Evolutionary conservation across 306 rosid genomes (phyloP).

Genomic region (Trichosanthes cucumerina): DNA sequence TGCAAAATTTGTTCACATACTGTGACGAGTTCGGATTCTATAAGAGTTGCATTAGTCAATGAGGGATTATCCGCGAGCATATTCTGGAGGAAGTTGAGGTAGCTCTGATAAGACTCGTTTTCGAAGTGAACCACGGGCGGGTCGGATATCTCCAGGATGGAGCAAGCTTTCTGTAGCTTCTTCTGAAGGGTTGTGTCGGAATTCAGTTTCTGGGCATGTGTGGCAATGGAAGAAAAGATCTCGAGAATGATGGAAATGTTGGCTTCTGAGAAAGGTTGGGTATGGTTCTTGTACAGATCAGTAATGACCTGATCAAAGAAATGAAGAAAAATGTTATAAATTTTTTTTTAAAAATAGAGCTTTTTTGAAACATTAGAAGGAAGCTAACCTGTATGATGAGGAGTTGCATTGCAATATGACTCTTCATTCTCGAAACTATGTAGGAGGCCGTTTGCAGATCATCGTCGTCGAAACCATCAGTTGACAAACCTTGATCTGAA

Average conservation of each 20-base stretch:
- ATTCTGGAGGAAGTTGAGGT: conserved; percentile 58
- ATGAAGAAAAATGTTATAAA: not conserved
- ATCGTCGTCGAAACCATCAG: conserved; percentile 74
- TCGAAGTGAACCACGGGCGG: conserved; percentile 99
- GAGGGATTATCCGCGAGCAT: conserved; percentile 22
- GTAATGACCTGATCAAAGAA: conserved; percentile 44
- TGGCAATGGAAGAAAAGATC: conserved; percentile 49
- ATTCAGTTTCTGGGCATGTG: conserved; percentile 72
- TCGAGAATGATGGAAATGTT: conserved; percentile 56
- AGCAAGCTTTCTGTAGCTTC: conserved; percentile 78
- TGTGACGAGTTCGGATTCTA: conserved; percentile 54
- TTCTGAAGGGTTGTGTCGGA: conserved; percentile 48
- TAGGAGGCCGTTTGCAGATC: conserved; percentile 75
- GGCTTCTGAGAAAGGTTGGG: conserved; percentile 35
- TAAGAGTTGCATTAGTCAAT: conserved; percentile 32
- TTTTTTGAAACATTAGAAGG: not conserved
- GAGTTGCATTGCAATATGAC: conserved; percentile 82
- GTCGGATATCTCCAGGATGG: conserved; percentile 74
- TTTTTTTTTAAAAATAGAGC: not conserved
- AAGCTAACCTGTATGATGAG: conserved; percentile 73
- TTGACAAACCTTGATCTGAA: conserved; percentile 58
- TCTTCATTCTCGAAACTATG: conserved; percentile 70
- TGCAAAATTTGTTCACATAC: conserved; percentile 59
- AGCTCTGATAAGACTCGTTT: conserved; percentile 71
- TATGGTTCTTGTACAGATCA: conserved; percentile 57